Conservation (phyloP, 441 rosid species). For the Gossypium davidsonii region DNA sequence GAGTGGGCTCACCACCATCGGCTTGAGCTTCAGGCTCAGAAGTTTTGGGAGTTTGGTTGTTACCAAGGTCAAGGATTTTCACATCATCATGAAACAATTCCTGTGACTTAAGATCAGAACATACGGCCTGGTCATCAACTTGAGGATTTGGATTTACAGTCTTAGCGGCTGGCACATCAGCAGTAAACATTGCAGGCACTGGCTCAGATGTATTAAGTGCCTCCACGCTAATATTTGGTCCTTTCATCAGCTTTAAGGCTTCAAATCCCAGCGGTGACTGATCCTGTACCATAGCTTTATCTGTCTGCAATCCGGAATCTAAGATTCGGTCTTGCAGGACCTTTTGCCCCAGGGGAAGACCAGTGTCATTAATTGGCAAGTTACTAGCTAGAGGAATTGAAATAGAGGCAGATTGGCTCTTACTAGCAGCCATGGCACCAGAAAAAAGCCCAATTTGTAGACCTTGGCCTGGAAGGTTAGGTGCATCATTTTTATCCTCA, state of each 20-base stretch:
- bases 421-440: slow-evolving; percentile 14
- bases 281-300: slow-evolving; percentile 17
- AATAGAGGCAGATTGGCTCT: slow-evolving; percentile 27
- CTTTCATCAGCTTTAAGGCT: slow-evolving; percentile 15
- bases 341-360: slow-evolving; percentile 18
- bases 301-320: slow-evolving; percentile 27
- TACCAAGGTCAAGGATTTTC: slow-evolving; percentile 10
- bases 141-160: slow-evolving; percentile 23
- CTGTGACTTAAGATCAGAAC: slow-evolving; percentile 22
- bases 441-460: slow-evolving; percentile 21
- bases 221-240: slow-evolving; percentile 15
- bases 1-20: slow-evolving; percentile 13
- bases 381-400: slow-evolving; percentile 21
- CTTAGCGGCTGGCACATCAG: slow-evolving; percentile 25
- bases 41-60: slow-evolving; percentile 17
- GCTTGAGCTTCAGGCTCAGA: slow-evolving; percentile 20
- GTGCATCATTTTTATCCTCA: slow-evolving; percentile 23
- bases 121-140: slow-evolving; percentile 22
- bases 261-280: slow-evolving; percentile 21
- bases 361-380: slow-evolving; percentile 22
- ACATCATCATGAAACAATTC: slow-evolving; percentile 11
- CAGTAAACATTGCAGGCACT: slow-evolving; percentile 24
- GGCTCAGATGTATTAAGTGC: slow-evolving; percentile 26
- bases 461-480: slow-evolving; percentile 24
- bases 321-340: slow-evolving; percentile 14